Evolutionary conservation across 2,329 filamentous ascomycete genomes (phyloP), one percentile per base, ranked within the genome.

Genomic region (Thelonectria olida): DNA sequence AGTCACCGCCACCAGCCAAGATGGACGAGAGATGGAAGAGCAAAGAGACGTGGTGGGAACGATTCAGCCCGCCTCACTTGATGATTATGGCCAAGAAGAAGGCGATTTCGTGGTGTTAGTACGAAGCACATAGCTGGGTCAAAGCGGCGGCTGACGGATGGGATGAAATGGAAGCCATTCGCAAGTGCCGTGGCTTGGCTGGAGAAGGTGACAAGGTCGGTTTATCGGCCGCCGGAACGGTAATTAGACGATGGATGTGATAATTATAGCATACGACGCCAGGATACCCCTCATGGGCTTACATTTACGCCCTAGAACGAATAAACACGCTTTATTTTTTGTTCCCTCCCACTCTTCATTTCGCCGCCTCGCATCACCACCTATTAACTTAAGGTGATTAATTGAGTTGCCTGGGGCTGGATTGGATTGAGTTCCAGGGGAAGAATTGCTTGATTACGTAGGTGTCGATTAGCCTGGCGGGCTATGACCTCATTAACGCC

Each of bases 191-290:
- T 55, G 58, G 52, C 58, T 61, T 54, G 39, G 58, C 38, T 20
- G 42, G 10, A 3, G 27, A 9, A 17, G n/a, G n/a, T n/a, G n/a
- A n/a, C 15, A 45, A 20, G 12, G 10, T 13, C 15, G 5, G 22
- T 27, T 39, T 19, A 39, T 17, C 17, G 36, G 36, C 15, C 36
- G 36, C 7, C 36, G 36, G 36, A 19, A 8, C 15, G 31, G 12
- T 25, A 42, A 34, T 25, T 53, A 23, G 17, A n/a, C n/a, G 44
- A 42, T 31, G 17, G 38, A 41, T 20, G 42, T 19, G 34, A 55
- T 61, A 61, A 61, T 61, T 61, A 47, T 61, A 61, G 58, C 39
- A 61, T 61, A 45, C 39, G 51, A 61, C 44, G 48, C 39, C 38
- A 55, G 44, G 57, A 59, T 54, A 53, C 49, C 56, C 42, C 39